A percentile compares a stretch with the other conserved stretches of the same genome.
phyloP scores from a whole-genome alignment of 768 basidiomycete genomes.

The Lactarius akahatsu region DNA sequence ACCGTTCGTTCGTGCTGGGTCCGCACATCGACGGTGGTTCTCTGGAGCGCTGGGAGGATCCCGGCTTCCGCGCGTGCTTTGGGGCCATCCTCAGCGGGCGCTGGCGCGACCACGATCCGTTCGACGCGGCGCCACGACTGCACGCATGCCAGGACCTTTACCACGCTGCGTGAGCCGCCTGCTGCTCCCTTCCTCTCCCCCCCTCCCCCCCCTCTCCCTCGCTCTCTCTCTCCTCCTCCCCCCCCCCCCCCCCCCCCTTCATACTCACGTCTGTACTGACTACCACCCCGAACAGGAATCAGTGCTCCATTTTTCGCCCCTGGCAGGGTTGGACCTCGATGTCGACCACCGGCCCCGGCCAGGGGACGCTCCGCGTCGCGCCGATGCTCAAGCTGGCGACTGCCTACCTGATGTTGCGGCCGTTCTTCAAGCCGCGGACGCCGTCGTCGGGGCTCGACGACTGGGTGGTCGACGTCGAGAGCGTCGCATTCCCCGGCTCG shows the following conservation, averaged over 20 bases:
- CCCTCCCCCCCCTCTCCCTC: background rate
- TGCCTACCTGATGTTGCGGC: slow-evolving; percentile 70
- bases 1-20: slow-evolving; percentile 62
- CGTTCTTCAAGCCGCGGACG: slow-evolving; percentile 64
- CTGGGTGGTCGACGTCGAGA: slow-evolving; percentile 34
- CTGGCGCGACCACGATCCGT: slow-evolving; percentile 68
- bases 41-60: slow-evolving; percentile 76
- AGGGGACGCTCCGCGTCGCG: slow-evolving; percentile 70
- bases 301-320: slow-evolving; percentile 39
- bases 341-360: slow-evolving; percentile 52
- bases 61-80: slow-evolving; percentile 57
- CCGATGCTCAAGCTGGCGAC: slow-evolving; percentile 66
- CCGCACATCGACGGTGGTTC: slow-evolving; percentile 64
- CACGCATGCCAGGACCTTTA: slow-evolving; percentile 43
- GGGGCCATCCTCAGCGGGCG: slow-evolving; percentile 57
- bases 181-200: background rate
- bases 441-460: slow-evolving; percentile 37
- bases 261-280: background rate
- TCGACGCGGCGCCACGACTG: slow-evolving; percentile 57
- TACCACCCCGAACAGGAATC: slow-evolving; percentile 16
- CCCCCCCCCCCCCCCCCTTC: background rate
- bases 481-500: slow-evolving; percentile 33
- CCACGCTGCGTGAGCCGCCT: slow-evolving; percentile 22
- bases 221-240: rapidly evolving
- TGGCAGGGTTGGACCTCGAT: slow-evolving; percentile 68